Evolutionary conservation across 2,329 filamentous ascomycete genomes (phyloP).

Genomic region (Hirsutella minnesotensis): DNA sequence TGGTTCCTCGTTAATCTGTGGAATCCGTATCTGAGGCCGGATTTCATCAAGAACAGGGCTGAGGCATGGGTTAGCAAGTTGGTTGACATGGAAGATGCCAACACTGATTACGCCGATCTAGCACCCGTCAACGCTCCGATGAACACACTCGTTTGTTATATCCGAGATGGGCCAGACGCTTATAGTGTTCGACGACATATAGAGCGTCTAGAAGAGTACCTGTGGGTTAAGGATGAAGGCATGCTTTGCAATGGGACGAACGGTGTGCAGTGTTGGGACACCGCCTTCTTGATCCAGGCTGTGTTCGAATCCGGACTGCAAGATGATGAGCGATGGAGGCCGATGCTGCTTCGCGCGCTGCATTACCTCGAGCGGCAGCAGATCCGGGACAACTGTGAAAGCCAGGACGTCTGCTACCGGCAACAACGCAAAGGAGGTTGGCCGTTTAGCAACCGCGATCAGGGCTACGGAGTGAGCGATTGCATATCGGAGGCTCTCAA

Average conservation of each 20-base stretch:
- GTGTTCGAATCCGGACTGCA: slow-evolving; percentile 69
- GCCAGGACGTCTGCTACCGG: slow-evolving; percentile 74
- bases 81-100: slow-evolving; percentile 83
- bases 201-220: slow-evolving; percentile 70
- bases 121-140: slow-evolving; percentile 85
- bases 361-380: slow-evolving; percentile 85
- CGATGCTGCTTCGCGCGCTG: slow-evolving; percentile 74
- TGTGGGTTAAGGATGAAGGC: slow-evolving; percentile 88
- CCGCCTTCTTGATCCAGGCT: slow-evolving; percentile 77
- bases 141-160: slow-evolving; percentile 80
- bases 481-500: slow-evolving; percentile 89
- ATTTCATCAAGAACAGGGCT: slow-evolving; percentile 54
- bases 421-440: slow-evolving; percentile 88
- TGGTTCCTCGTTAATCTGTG: slow-evolving; percentile 70
- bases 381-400: slow-evolving; percentile 68
- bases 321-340: slow-evolving; percentile 63
- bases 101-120: slow-evolving; percentile 76
- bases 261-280: slow-evolving; percentile 97
- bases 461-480: slow-evolving; percentile 93
- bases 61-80: slow-evolving; percentile 75
- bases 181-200: slow-evolving; percentile 63
- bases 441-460: slow-evolving; percentile 86
- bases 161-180: slow-evolving; percentile 68
- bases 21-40: slow-evolving; percentile 62
- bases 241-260: slow-evolving; percentile 96